Evolutionary conservation across 179 eudicot species (phyloP), one percentile per base, ranked within the genome.

Genomic region (Beta corolliflora): DNA sequence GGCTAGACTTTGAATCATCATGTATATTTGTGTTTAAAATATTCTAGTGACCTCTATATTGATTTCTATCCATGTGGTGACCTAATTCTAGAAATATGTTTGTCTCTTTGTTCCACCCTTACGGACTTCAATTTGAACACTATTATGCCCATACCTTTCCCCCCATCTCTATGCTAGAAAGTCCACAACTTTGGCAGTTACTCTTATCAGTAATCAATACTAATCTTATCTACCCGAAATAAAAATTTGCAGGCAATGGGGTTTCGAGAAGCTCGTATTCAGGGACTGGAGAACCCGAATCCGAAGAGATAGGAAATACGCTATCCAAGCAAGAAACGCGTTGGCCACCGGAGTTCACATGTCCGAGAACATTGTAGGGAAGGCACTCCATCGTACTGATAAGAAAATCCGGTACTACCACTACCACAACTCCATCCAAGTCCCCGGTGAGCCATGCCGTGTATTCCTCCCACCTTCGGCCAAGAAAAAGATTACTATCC

Each of bases 311-410:
- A 71, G 93, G 44, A 90, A 90, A 76, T 90, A 90, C 50, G 92
- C 93, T 5, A 90, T 90, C 73, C 91, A 89, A 75, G 92, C 93
- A 1, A 83, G 87, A 79, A 84, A 89, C 13, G 93, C 88, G 0
- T 89, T 53, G 29, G 90, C 93, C 3, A 86, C 93, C 0, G 93
- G 93, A 23, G 90, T 90, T 13, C 93, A 90, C 84, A 90, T 90
- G 90, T 90, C 93, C 0, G 92, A 90, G 80, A 90, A 90, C 50
- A 84, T 86, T 64, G 60, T 81, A 12, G 93, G 93, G 18, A 85
- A 88, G 66, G 80, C 93, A 0, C 73, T 88, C 52, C 92, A 90
- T 79, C 61, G 76, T 21, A 90, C 93, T 3, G 90, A 89, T 80
- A 29, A 80, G 3, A 90, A 87, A 75, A 87, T 90, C 82, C 84